These are phyloP conservation scores for Syncephalastrum sp. DNA, from an alignment of 371 early-diverging fungal genomes.

Conservation along the genomic window DNA sequence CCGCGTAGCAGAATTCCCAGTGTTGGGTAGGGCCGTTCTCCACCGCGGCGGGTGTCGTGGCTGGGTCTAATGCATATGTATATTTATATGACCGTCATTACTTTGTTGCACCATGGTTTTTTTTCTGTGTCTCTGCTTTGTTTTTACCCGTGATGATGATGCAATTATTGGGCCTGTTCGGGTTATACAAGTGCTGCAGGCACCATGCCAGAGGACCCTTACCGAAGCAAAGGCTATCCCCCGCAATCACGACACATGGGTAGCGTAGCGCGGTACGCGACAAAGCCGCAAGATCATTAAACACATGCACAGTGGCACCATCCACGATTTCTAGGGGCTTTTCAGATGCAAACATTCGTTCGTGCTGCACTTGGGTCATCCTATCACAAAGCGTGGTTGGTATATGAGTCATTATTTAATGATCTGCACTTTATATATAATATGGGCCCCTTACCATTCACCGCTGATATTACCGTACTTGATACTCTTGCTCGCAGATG, in stretches of 20 bases:
- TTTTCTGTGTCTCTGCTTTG: neutral
- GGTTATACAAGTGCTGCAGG: conserved; percentile 27
- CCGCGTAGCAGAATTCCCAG: too few relatives aligned
- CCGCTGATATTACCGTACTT: conserved; percentile 85
- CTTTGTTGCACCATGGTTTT: too few relatives aligned
- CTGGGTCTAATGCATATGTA: too few relatives aligned
- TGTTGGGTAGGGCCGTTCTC: too few relatives aligned
- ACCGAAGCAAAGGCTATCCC: conserved; percentile 36
- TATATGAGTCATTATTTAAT: conserved; percentile 34
- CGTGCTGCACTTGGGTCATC: conserved; percentile 65
- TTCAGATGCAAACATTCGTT: conserved; percentile 54
- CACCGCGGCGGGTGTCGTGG: too few relatives aligned
- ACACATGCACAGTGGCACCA: conserved; percentile 38
- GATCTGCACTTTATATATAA: conserved; percentile 11
- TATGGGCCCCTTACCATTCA: conserved; percentile 67
- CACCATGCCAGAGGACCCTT: conserved; percentile 35
- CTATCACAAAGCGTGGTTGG: conserved; percentile 28
- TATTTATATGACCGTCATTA: too few relatives aligned
- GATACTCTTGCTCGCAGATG: conserved; percentile 74
- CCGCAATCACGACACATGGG: conserved; percentile 70
- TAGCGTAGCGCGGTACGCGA: conserved; percentile 30
- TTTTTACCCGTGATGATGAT: conserved; percentile 35
- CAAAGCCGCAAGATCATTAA: conserved; percentile 26
- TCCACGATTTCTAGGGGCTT: conserved; percentile 55
- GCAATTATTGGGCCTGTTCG: conserved; percentile 16